Percentiles rank a stretch among this genome's conserved stretches.
Evolutionary conservation across 164 flowering plant species (phyloP).

Genomic region (Dillenia suffruticosa): DNA sequence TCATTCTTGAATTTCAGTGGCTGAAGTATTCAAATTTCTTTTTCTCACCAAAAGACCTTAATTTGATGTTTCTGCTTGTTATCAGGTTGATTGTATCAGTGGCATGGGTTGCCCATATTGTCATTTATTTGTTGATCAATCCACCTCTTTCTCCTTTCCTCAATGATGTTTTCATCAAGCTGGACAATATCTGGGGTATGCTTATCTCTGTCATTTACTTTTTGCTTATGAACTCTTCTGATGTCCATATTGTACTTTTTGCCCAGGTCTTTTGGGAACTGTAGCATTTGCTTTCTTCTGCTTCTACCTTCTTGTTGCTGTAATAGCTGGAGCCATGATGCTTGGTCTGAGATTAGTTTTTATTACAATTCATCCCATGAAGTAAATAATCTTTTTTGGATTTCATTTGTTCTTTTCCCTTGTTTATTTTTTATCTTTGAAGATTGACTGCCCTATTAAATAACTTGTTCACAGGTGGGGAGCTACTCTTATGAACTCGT

Average conservation of each 20-base stretch:
- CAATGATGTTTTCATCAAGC: slow-evolving; percentile 89
- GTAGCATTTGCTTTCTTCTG: slow-evolving; percentile 98
- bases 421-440: slow-evolving; percentile 1
- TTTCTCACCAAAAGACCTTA: too few species aligned
- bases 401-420: slow-evolving; percentile 1
- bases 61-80: background rate
- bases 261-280: slow-evolving; percentile 91
- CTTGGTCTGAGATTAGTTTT: slow-evolving; percentile 91
- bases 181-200: slow-evolving; percentile 93
- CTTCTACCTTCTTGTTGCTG: slow-evolving; percentile 94
- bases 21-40: too few species aligned
- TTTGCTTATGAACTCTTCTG: slow-evolving; percentile 7
- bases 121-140: slow-evolving; percentile 79
- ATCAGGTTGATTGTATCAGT: slow-evolving; percentile 87
- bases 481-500: slow-evolving; percentile 94
- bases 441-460: slow-evolving; percentile 3
- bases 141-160: slow-evolving; percentile 91
- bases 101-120: slow-evolving; percentile 93
- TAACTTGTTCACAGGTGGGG: slow-evolving; percentile 74
- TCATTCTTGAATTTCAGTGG: too few species aligned
- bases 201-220: slow-evolving; percentile 1
- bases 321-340: slow-evolving; percentile 98
- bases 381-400: slow-evolving; percentile 37
- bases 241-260: slow-evolving; percentile 12
- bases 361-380: slow-evolving; percentile 98